phyloP scores from a whole-genome alignment of 208 protist genomes.

The Trypanosoma avium region DNA sequence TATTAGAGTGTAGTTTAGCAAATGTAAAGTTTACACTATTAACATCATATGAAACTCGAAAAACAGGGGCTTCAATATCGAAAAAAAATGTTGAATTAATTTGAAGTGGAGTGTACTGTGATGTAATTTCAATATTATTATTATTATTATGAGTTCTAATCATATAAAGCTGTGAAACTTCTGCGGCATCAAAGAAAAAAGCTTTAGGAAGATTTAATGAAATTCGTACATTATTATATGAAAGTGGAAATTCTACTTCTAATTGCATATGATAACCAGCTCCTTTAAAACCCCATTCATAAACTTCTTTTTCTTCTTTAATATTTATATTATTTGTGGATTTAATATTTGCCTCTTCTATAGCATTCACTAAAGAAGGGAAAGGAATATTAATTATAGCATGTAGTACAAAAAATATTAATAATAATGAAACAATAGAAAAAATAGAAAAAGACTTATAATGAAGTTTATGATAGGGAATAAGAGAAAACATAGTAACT shows the following conservation, averaged over 20 bases:
- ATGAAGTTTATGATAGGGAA: too few relatives aligned
- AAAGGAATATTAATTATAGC: too few relatives aligned
- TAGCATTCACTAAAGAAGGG: too few relatives aligned
- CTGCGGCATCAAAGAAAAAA: conserved; percentile 77
- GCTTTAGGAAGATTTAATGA: conserved; percentile 44
- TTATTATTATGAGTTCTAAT: conserved; percentile 8
- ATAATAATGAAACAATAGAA: too few relatives aligned
- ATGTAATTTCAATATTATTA: conserved; percentile 31
- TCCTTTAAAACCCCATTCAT: conserved; percentile 44
- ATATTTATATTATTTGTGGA: too few relatives aligned
- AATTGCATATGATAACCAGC: conserved; percentile 82
- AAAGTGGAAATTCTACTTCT: conserved; percentile 51
- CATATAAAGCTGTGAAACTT: conserved; percentile 62
- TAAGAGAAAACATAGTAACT: too few relatives aligned
- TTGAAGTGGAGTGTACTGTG: conserved; percentile 30
- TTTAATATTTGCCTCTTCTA: too few relatives aligned
- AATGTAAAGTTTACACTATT: conserved; percentile 45
- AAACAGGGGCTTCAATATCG: conserved; percentile 83
- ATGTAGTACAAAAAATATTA: too few relatives aligned
- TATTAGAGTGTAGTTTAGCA: not conserved
- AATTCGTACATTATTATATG: conserved; percentile 26
- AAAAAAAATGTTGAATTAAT: conserved; percentile 52
- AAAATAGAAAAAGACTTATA: too few relatives aligned
- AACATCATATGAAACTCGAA: conserved; percentile 52
- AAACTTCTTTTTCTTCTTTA: not conserved